Evolutionary conservation across 2,329 filamentous ascomycete species (phyloP).

Genomic region (Nothophoma quercina): DNA sequence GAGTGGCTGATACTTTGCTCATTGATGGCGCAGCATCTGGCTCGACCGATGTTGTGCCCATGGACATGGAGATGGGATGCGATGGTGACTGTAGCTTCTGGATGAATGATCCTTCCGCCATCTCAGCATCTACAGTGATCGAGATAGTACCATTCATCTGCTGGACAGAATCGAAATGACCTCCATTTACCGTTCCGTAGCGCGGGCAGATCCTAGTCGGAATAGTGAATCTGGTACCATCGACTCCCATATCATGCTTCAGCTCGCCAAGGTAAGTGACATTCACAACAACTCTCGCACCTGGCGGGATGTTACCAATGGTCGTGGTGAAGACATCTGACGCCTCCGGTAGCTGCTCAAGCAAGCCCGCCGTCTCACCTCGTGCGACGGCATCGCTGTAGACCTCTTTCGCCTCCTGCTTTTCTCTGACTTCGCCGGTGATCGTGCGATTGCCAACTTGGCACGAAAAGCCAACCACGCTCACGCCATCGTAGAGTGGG

Average conservation of each 20-base stretch:
- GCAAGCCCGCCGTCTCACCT: conserved; percentile 69
- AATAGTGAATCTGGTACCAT: conserved; percentile 73
- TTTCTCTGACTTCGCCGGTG: conserved; percentile 72
- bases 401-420: conserved; percentile 64
- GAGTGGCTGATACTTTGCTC: conserved; percentile 67
- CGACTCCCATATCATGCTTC: conserved; percentile 73
- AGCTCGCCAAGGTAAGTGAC: conserved; percentile 74
- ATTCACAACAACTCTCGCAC: conserved; percentile 64
- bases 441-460: conserved; percentile 67
- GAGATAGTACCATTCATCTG: conserved; percentile 54
- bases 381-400: conserved; percentile 66
- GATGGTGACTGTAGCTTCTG: conserved; percentile 70
- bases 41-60: conserved; percentile 65
- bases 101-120: conserved; percentile 65
- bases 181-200: conserved; percentile 58
- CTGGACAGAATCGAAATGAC: background rate
- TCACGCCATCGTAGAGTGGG: conserved; percentile 75
- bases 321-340: conserved; percentile 73
- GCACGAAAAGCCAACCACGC: conserved; percentile 72
- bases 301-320: conserved; percentile 71
- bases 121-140: conserved; percentile 66
- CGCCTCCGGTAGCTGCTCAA: conserved; percentile 67
- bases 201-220: conserved; percentile 72
- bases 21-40: conserved; percentile 59
- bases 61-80: conserved; percentile 70